phyloP scores from a whole-genome alignment of 768 basidiomycete genomes.

The Bullera alba region DNA sequence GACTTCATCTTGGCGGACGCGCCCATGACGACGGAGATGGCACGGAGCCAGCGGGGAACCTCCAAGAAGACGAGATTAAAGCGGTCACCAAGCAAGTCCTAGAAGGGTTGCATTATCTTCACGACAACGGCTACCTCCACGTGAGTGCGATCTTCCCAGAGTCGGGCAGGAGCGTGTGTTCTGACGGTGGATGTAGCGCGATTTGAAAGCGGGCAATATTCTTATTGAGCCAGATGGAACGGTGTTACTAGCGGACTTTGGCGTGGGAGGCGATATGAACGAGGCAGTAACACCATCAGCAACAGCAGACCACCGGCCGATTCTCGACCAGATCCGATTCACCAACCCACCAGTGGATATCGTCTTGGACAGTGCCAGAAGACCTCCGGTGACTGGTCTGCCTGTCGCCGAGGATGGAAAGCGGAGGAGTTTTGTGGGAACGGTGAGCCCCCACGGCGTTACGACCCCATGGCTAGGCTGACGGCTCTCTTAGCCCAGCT shows the following conservation, averaged over 20 bases:
- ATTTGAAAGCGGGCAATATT: constrained; percentile 88
- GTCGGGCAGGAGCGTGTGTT: not conserved
- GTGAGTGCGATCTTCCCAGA: constrained; percentile 12
- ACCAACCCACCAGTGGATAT: too few relatives aligned
- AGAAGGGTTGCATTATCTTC: constrained; percentile 52
- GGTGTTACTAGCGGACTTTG: constrained; percentile 83
- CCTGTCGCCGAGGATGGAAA: constrained; percentile 49
- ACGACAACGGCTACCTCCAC: constrained; percentile 18
- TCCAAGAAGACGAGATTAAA: constrained; percentile 81
- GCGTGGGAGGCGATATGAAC: constrained; percentile 73
- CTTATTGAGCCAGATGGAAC: constrained; percentile 62
- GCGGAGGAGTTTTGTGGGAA: constrained; percentile 87
- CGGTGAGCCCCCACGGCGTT: constrained; percentile 38
- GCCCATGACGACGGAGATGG: not conserved
- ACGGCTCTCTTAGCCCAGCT: constrained; percentile 60
- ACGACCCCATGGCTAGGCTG: not conserved
- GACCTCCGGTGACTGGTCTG: too few relatives aligned
- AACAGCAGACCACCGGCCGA: too few relatives aligned
- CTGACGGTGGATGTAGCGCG: constrained; percentile 52
- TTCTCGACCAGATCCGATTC: too few relatives aligned
- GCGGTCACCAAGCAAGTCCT: constrained; percentile 79
- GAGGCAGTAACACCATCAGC: not conserved
- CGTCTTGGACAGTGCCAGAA: too few relatives aligned
- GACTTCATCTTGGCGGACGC: constrained; percentile 63
- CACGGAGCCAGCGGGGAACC: constrained; percentile 44